A percentile compares a stretch with the other conserved stretches of the same genome.
These are phyloP conservation scores for Coffea humblotiana DNA, from an alignment of 305 asterid genomes.

Conservation along the genomic window DNA sequence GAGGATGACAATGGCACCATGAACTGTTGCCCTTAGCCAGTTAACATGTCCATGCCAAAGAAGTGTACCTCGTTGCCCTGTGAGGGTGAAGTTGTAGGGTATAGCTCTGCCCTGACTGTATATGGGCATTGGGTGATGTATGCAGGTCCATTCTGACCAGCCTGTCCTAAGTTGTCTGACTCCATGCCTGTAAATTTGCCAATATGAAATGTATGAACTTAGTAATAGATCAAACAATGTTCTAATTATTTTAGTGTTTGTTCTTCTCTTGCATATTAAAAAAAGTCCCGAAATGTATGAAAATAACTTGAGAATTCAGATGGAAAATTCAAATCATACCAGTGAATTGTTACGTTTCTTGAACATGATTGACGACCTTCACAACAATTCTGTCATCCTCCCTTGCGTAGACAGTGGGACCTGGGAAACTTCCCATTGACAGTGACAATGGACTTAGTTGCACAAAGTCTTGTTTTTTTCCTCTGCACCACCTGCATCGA, in stretches of 20 bases:
- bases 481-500: constrained; percentile 45
- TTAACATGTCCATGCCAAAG: constrained; percentile 68
- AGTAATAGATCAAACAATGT: neutral
- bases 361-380: constrained; percentile 55
- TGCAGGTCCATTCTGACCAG: constrained; percentile 75
- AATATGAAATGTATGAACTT: neutral
- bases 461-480: constrained; percentile 46
- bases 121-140: constrained; percentile 67
- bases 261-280: neutral
- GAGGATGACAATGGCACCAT: constrained; percentile 63
- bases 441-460: constrained; percentile 47
- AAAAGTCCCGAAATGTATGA: neutral
- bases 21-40: constrained; percentile 69
- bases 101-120: constrained; percentile 58
- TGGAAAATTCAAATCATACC: constrained; percentile 29
- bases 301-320: constrained; percentile 1
- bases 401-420: constrained; percentile 64
- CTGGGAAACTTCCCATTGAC: constrained; percentile 78
- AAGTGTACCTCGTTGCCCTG: constrained; percentile 70
- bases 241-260: neutral
- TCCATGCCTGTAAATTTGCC: constrained; percentile 56
- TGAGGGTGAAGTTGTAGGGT: constrained; percentile 55
- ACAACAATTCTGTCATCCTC: constrained; percentile 64
- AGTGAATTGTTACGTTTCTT: constrained; percentile 66
- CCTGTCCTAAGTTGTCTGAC: constrained; percentile 63